phyloP scores from a whole-genome alignment of 78 protist species.

The Diacronema lutheri region DNA sequence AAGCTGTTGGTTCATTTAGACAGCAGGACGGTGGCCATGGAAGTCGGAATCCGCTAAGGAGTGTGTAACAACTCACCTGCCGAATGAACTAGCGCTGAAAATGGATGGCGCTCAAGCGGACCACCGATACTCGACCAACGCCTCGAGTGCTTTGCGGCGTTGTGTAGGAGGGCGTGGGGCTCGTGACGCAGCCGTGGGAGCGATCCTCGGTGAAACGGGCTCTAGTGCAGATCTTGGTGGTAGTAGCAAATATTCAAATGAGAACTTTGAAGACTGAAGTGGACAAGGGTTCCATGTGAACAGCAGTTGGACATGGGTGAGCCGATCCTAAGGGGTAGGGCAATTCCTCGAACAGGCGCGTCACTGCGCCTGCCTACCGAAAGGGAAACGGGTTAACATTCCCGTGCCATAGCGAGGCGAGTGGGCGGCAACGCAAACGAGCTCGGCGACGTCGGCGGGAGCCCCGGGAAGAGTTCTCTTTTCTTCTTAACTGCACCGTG shows the following conservation, averaged over 20 bases:
- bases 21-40: constrained; percentile 87
- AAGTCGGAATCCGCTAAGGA: constrained; percentile 85
- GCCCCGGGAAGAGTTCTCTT: constrained; percentile 76
- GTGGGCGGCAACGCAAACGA: constrained; percentile 43
- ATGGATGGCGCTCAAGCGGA: constrained; percentile 86
- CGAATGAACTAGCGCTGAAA: constrained; percentile 85
- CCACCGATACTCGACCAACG: constrained; percentile 63
- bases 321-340: constrained; percentile 77
- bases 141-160: constrained; percentile 22
- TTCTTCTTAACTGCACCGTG: constrained; percentile 56
- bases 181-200: constrained; percentile 60
- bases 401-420: constrained; percentile 58
- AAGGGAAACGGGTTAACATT: constrained; percentile 86
- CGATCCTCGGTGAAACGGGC: constrained; percentile 59
- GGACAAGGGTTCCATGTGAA: constrained; percentile 84
- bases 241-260: constrained; percentile 86
- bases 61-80: constrained; percentile 89
- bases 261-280: constrained; percentile 81
- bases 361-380: constrained; percentile 36
- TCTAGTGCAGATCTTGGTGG: constrained; percentile 86
- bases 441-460: constrained; percentile 52
- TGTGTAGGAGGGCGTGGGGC: constrained; percentile 78
- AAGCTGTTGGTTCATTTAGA: constrained; percentile 83
- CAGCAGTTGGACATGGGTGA: constrained; percentile 76
- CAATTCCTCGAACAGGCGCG: neutral